These are phyloP conservation scores for Thymus quinquecostatus DNA, from an alignment of 257 asterid genomes.

Conservation along the genomic window DNA sequence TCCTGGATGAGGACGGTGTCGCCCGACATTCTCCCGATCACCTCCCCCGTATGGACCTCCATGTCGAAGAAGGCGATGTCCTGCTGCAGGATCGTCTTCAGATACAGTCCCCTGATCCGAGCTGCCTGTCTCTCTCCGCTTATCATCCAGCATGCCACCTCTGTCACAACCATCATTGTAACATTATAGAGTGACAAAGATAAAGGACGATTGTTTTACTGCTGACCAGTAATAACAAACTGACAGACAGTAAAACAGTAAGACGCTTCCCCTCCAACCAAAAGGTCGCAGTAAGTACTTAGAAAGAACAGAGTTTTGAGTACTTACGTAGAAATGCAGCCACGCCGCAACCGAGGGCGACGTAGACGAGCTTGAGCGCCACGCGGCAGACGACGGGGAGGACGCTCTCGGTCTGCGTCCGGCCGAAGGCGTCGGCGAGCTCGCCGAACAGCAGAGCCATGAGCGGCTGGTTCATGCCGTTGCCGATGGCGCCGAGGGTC, in stretches of 20 bases:
- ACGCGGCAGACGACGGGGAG: conserved; percentile 56
- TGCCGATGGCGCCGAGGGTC: conserved; percentile 63
- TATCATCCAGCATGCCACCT: conserved; percentile 93
- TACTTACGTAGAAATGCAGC: conserved; percentile 76
- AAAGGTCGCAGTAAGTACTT: no score
- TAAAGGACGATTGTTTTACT: no score
- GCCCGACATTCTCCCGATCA: conserved; percentile 87
- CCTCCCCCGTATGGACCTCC: conserved; percentile 85
- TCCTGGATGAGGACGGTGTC: conserved; percentile 94
- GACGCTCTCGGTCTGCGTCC: conserved; percentile 29
- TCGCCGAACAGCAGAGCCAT: conserved; percentile 82
- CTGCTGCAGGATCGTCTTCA: conserved; percentile 69
- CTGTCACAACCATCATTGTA: conserved; percentile 31
- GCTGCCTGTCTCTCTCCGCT: conserved; percentile 94
- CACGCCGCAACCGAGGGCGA: conserved; percentile 69
- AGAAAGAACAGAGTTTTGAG: no score
- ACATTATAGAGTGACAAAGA: no score
- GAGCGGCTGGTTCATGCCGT: conserved; percentile 70
- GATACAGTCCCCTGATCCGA: conserved; percentile 67
- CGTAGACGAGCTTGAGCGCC: conserved; percentile 64
- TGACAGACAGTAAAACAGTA: no score
- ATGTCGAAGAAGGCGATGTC: conserved; percentile 81
- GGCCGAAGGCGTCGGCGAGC: conserved; percentile 68
- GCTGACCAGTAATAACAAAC: no score
- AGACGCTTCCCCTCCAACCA: no score